A percentile compares a stretch with the other conserved stretches of the same genome.
Evolutionary conservation across 441 rosid genomes (phyloP).

Genomic region (Breynia disticha): DNA sequence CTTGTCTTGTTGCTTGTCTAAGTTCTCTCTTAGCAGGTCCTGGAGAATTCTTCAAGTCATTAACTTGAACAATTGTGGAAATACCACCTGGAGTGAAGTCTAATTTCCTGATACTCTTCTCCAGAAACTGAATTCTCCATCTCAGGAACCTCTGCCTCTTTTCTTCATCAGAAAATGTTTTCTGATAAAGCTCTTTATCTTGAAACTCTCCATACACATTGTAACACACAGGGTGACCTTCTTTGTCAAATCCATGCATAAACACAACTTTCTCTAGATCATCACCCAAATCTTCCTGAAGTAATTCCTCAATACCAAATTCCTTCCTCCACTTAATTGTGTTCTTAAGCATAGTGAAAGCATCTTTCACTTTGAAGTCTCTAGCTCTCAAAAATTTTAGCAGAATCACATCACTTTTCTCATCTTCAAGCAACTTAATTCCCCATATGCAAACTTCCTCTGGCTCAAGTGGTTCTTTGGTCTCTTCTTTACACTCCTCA

Average conservation of each 20-base stretch:
- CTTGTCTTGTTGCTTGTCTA: conserved; percentile 68
- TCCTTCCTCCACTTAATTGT: conserved; percentile 77
- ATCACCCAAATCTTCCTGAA: conserved; percentile 59
- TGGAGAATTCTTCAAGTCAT: conserved; percentile 82
- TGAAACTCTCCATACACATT: conserved; percentile 84
- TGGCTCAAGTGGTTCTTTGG: conserved; percentile 6
- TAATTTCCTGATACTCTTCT: conserved; percentile 67
- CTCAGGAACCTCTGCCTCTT: conserved; percentile 62
- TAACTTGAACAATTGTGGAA: conserved; percentile 65
- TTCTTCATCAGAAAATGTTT: conserved; percentile 60
- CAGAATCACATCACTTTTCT: conserved; percentile 63
- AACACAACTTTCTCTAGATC: conserved; percentile 68
- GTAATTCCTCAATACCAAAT: conserved; percentile 57
- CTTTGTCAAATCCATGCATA: conserved; percentile 70
- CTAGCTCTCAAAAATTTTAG: conserved; percentile 73
- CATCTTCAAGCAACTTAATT: conserved; percentile 62
- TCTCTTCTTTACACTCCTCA: conserved; percentile 14
- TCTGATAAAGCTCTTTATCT: conserved; percentile 53
- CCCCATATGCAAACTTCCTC: conserved; percentile 54
- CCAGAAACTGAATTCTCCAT: conserved; percentile 86
- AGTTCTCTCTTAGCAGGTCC: conserved; percentile 71
- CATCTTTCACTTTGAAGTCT: conserved; percentile 66
- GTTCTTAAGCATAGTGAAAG: conserved; percentile 62
- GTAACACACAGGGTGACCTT: conserved; percentile 86
- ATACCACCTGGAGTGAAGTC: conserved; percentile 57